phyloP scores from a whole-genome alignment of 306 rosid species.

The Lathyrus sativus region DNA sequence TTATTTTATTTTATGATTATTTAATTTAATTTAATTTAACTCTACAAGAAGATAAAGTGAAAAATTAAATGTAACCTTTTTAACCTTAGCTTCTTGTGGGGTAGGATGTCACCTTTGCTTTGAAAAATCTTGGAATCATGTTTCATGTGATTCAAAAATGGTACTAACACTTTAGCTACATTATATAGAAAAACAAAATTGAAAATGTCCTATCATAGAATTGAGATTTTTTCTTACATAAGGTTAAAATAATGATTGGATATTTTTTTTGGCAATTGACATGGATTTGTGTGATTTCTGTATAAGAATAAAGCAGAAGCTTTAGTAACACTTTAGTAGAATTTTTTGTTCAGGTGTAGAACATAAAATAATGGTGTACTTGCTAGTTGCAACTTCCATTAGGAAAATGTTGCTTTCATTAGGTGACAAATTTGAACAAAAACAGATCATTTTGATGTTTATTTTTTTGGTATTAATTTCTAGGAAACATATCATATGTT shows the following conservation, averaged over 20 bases:
- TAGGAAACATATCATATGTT: slow-evolving; percentile 6
- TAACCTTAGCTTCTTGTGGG: slow-evolving; percentile 44
- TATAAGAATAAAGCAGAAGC: not conserved
- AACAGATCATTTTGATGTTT: not conserved
- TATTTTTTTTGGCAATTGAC: not conserved
- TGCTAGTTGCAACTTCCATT: not conserved
- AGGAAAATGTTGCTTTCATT: slow-evolving; percentile 9
- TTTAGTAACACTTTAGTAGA: too few species aligned
- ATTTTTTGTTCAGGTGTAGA: slow-evolving; percentile 16
- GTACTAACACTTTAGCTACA: slow-evolving; percentile 40
- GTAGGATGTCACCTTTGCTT: slow-evolving; percentile 33
- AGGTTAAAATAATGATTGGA: slow-evolving; percentile 2
- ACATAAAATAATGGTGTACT: not conserved
- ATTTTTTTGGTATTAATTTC: not conserved
- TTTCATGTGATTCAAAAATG: slow-evolving; percentile 35
- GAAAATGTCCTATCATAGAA: slow-evolving; percentile 14
- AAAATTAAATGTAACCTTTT: slow-evolving; percentile 34
- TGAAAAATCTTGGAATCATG: slow-evolving; percentile 20
- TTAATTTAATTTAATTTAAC: not conserved
- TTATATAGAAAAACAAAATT: slow-evolving; percentile 26
- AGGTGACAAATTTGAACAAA: not conserved
- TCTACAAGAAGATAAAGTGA: not conserved
- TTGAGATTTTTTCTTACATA: not conserved
- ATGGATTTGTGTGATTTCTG: slow-evolving; percentile 1
- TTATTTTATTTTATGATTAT: not conserved